Conservation (phyloP, 768 basidiomycete species). For the Boletus vinaceobasis region DNA sequence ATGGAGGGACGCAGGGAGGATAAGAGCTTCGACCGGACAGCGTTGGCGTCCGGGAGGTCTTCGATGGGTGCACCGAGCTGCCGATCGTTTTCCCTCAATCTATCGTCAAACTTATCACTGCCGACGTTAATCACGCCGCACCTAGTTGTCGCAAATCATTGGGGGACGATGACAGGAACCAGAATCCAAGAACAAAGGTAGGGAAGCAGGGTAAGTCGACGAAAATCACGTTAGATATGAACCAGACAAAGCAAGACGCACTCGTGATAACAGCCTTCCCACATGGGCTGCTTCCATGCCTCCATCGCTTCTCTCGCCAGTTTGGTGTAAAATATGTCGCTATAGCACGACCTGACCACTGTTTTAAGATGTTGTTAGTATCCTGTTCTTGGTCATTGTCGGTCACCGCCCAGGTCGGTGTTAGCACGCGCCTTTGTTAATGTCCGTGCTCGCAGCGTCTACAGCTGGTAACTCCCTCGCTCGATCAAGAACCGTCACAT, state of each 20-base stretch:
- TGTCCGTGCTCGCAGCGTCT: conserved; percentile 70
- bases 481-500: conserved; percentile 76
- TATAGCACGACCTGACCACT: conserved; percentile 77
- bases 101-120: conserved; percentile 42
- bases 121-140: conserved; percentile 28
- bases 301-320: conserved; percentile 76
- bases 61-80: conserved; percentile 51
- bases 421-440: conserved; percentile 35
- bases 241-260: conserved; percentile 36
- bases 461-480: conserved; percentile 67
- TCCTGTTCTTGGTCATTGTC: neutral
- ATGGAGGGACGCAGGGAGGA: conserved; percentile 4
- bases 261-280: conserved; percentile 83
- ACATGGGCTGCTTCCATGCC: conserved; percentile 68
- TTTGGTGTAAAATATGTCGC: conserved; percentile 62
- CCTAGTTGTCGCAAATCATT: conserved; percentile 5
- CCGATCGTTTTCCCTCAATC: conserved; percentile 61
- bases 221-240: neutral
- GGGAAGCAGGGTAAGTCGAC: neutral
- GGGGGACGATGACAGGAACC: neutral
- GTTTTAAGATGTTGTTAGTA: neutral
- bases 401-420: neutral
- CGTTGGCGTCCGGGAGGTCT: conserved; percentile 13
- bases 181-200: neutral
- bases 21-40: conserved; percentile 18